Conservation (phyloP, 768 basidiomycete genomes). For the Boletus fagicola region DNA sequence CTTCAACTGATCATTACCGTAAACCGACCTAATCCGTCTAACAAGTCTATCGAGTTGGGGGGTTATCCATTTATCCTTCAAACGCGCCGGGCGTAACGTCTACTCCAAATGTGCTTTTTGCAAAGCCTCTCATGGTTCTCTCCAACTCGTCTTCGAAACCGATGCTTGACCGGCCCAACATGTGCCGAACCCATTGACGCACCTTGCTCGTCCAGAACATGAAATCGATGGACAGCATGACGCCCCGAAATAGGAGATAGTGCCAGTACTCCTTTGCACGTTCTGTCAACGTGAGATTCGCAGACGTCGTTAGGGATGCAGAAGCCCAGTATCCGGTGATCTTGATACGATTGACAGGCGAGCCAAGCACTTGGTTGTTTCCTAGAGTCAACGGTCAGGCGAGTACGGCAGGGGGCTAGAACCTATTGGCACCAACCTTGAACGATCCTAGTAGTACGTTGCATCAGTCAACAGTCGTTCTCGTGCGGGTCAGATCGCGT, state of each 20-base stretch:
- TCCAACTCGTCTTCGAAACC: conserved; percentile 86
- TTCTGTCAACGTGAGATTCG: conserved; percentile 40
- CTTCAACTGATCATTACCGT: too few relatives aligned
- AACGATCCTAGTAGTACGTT: conserved; percentile 32
- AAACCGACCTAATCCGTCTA: neutral
- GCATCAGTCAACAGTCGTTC: neutral
- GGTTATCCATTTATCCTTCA: conserved; percentile 35
- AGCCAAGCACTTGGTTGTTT: conserved; percentile 81
- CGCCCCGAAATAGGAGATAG: conserved; percentile 58
- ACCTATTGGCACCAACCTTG: conserved; percentile 29
- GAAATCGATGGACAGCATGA: conserved; percentile 69
- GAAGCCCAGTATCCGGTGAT: conserved; percentile 85
- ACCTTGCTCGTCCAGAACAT: conserved; percentile 65
- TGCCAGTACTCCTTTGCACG: conserved; percentile 54
- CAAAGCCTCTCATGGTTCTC: conserved; percentile 66
- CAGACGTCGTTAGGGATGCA: conserved; percentile 51
- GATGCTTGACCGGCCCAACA: conserved; percentile 39
- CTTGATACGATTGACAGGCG: conserved; percentile 88
- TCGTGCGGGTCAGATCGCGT: neutral
- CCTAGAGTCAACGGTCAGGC: conserved; percentile 34
- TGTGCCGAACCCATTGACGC: conserved; percentile 45
- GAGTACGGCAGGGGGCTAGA: neutral
- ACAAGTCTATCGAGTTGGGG: neutral
- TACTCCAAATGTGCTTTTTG: conserved; percentile 76
- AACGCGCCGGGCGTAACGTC: conserved; percentile 64